Evolutionary conservation across 768 basidiomycete genomes (phyloP).

Genomic region (Trametes cubensis): DNA sequence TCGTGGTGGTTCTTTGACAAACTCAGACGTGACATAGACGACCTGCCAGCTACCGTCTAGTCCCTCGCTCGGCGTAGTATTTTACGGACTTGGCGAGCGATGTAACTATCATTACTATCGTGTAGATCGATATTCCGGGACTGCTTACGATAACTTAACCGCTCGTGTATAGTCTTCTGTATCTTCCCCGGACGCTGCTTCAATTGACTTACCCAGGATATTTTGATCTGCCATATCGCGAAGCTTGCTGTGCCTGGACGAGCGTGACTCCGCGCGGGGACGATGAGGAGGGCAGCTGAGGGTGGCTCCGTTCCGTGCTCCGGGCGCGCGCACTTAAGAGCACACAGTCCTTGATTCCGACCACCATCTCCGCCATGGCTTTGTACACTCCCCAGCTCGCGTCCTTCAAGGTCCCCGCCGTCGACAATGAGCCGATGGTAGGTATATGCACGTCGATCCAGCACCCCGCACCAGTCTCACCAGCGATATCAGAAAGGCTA

Average conservation of each 20-base stretch:
- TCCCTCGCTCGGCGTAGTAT: neutral
- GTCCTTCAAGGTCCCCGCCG: constrained; percentile 78
- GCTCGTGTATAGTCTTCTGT: neutral
- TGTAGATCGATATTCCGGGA: neutral
- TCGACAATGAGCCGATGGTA: constrained; percentile 96
- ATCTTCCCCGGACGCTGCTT: neutral
- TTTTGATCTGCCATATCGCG: constrained; percentile 1
- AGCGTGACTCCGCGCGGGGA: constrained; percentile 31
- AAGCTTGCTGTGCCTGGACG: constrained; percentile 51
- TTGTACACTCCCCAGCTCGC: constrained; percentile 69
- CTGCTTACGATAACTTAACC: neutral
- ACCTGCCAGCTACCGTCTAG: constrained; percentile 48
- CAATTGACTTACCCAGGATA: neutral
- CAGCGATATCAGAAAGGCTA: constrained; percentile 62
- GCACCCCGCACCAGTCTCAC: neutral
- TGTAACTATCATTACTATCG: neutral
- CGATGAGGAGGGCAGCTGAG: neutral
- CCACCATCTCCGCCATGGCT: constrained; percentile 49
- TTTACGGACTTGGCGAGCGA: too few relatives aligned
- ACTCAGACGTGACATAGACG: constrained; percentile 62
- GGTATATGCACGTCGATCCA: neutral
- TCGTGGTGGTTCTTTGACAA: constrained; percentile 56
- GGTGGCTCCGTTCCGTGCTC: constrained; percentile 8
- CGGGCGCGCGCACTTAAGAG: neutral
- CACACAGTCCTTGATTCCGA: constrained; percentile 14